These are phyloP conservation scores for Eimeria zaria DNA, from an alignment of 169 alveolate species.

Conservation along the genomic window DNA sequence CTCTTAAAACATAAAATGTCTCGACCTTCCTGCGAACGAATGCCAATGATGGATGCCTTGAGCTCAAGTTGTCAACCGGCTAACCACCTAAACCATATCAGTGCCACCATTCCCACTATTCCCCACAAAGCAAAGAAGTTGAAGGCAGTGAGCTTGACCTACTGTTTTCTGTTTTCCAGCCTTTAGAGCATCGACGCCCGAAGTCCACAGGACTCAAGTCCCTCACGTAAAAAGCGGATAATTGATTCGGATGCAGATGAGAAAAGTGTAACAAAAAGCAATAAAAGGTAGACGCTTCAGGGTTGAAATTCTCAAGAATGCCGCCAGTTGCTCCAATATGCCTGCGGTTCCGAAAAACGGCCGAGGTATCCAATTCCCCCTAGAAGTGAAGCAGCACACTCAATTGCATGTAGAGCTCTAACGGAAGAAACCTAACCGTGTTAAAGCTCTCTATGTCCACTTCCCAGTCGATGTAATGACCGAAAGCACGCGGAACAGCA, in stretches of 20 bases:
- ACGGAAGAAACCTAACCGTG: background rate
- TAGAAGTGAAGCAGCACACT: background rate
- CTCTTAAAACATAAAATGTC: background rate
- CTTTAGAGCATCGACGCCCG: background rate
- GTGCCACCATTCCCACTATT: background rate
- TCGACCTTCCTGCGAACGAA: background rate
- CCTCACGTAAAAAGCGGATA: background rate
- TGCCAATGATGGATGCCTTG: background rate
- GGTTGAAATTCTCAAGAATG: background rate
- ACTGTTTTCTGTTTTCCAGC: background rate
- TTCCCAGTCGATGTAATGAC: background rate
- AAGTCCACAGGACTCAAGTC: background rate
- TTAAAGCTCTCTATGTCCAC: background rate
- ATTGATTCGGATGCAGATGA: background rate
- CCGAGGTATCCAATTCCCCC: background rate
- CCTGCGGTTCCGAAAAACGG: background rate
- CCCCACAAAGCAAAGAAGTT: background rate
- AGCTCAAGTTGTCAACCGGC: background rate
- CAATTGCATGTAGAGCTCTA: background rate
- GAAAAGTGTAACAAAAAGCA: background rate
- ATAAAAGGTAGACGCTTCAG: background rate
- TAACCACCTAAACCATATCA: background rate
- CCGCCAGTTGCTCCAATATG: background rate
- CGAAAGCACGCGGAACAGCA: constrained; percentile 19
- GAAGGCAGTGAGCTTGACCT: background rate